Percentiles rank a stretch among this genome's conserved stretches.
These are phyloP conservation scores for Russula olivacea DNA, from an alignment of 768 basidiomycete species.

Conservation along the genomic window DNA sequence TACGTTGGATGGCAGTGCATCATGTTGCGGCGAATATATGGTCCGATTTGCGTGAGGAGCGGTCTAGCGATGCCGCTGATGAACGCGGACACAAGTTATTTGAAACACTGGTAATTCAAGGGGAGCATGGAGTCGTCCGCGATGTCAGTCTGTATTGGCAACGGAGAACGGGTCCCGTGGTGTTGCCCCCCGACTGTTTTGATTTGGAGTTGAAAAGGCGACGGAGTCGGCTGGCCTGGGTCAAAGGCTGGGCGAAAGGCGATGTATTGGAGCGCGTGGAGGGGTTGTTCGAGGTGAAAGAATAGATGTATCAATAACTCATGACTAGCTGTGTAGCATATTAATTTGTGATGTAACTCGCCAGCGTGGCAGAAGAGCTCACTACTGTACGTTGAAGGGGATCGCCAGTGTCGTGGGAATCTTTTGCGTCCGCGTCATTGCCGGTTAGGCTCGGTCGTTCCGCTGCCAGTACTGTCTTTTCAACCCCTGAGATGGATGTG, in stretches of 20 bases:
- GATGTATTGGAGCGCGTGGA: conserved; percentile 26
- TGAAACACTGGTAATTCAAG: conserved; percentile 47
- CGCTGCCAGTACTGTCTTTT: neutral
- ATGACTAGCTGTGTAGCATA: neutral
- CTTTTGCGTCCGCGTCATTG: too few species aligned
- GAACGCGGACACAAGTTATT: conserved; percentile 41
- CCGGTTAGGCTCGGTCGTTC: too few species aligned
- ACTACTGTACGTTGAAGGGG: too few species aligned
- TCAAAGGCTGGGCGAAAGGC: conserved; percentile 24
- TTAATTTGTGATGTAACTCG: too few species aligned
- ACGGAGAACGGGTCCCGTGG: conserved; percentile 31
- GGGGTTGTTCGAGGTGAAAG: conserved; percentile 15
- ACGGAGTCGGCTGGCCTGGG: conserved; percentile 26
- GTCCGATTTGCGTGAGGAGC: conserved; percentile 44
- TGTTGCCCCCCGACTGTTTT: conserved; percentile 51
- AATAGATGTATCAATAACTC: neutral
- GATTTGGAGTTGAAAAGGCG: conserved; percentile 26
- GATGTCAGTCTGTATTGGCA: conserved; percentile 59
- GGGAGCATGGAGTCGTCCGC: conserved; percentile 40
- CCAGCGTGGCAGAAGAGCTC: too few species aligned
- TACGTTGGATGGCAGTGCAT: conserved; percentile 65
- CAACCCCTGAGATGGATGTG: neutral
- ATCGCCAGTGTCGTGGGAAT: too few species aligned
- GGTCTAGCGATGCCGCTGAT: conserved; percentile 28
- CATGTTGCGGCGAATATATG: conserved; percentile 74